Conservation (phyloP, 176 grass and related monocot genomes). For the Triticum monococcum region DNA sequence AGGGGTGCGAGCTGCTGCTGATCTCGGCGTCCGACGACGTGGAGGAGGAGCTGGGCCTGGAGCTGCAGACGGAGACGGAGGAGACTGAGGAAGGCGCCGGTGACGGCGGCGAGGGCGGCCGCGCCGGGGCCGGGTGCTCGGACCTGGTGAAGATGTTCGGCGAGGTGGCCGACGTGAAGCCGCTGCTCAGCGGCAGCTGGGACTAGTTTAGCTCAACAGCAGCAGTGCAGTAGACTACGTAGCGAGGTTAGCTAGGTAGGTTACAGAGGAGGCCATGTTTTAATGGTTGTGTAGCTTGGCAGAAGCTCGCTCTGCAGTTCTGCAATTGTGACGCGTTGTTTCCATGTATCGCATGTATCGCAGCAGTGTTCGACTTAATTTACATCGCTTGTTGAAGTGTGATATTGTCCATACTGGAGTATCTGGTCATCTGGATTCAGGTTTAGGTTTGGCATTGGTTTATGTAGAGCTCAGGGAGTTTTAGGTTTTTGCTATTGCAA, state of each 20-base stretch:
- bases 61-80: conserved; percentile 54
- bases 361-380: background rate
- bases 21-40: conserved; percentile 77
- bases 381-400: background rate
- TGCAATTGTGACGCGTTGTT: background rate
- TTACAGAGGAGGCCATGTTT: background rate
- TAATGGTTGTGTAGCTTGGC: background rate
- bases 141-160: conserved; percentile 77
- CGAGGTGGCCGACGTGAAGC: conserved; percentile 60
- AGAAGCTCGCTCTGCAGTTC: background rate
- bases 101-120: background rate
- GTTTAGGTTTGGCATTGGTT: no score
- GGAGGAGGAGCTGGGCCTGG: conserved; percentile 74
- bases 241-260: no score
- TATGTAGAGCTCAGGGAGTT: no score
- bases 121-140: conserved; percentile 31
- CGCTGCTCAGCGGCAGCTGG: conserved; percentile 73
- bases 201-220: conserved; percentile 13
- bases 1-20: conserved; percentile 86
- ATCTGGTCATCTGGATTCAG: no score
- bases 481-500: no score
- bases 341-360: background rate
- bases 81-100: background rate
- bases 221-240: background rate
- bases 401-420: background rate